phyloP scores from a whole-genome alignment of 192 early-diverging fungal species.

The Phycomyces nitens region DNA sequence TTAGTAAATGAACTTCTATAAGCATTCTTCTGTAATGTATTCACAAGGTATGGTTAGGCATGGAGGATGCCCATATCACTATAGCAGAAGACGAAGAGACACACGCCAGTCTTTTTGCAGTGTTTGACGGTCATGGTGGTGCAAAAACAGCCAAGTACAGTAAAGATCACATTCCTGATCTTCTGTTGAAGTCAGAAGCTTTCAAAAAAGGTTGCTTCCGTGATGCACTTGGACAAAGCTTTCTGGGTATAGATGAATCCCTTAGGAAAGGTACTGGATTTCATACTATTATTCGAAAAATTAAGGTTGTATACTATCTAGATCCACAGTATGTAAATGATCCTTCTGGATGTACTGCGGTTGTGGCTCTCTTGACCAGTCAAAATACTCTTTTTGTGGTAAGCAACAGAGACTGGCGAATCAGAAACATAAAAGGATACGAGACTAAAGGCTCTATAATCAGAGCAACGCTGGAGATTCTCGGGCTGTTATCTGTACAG shows the following conservation, averaged over 20 bases:
- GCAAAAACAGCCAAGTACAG: slow-evolving; percentile 77
- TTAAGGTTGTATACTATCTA: background rate
- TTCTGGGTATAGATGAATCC: slow-evolving; percentile 70
- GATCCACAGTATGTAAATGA: slow-evolving; percentile 39
- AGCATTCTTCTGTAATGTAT: background rate
- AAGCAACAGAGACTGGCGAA: background rate
- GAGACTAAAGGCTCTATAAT: too few relatives aligned
- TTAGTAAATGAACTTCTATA: slow-evolving; percentile 45
- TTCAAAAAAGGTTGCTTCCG: slow-evolving; percentile 67
- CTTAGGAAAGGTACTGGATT: slow-evolving; percentile 60
- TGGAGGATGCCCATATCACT: slow-evolving; percentile 98
- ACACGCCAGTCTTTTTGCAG: slow-evolving; percentile 84
- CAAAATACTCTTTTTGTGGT: slow-evolving; percentile 11
- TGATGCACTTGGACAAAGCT: slow-evolving; percentile 76
- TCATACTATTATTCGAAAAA: background rate
- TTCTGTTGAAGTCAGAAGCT: slow-evolving; percentile 58
- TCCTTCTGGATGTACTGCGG: slow-evolving; percentile 92
- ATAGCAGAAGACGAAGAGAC: slow-evolving; percentile 63
- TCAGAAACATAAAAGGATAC: background rate
- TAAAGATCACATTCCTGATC: slow-evolving; percentile 68
- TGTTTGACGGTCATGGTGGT: slow-evolving; percentile 96
- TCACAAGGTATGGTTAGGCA: slow-evolving; percentile 46
- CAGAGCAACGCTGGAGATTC: slow-evolving; percentile 91
- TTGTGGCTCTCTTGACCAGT: slow-evolving; percentile 34
- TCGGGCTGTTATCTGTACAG: slow-evolving; percentile 76